Evolutionary conservation across 805 yeast genomes (phyloP).

Genomic region (Wickerhamomyces pijperi): DNA sequence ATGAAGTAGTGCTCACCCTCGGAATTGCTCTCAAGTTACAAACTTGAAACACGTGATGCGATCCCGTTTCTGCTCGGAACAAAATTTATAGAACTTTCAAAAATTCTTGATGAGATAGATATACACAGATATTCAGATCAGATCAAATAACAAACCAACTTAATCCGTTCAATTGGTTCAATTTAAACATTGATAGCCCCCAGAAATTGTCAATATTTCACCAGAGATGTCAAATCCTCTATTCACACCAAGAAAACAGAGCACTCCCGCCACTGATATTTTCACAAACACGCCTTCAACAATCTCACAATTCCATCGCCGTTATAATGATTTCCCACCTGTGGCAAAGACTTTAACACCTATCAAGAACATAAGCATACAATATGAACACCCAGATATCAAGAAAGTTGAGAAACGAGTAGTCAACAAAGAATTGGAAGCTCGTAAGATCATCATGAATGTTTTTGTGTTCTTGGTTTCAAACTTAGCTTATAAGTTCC

Average conservation of each 20-base stretch:
- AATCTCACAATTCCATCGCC: not conserved
- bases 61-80: too few species aligned
- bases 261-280: not conserved
- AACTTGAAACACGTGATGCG: too few species aligned
- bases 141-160: too few species aligned
- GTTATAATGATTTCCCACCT: not conserved
- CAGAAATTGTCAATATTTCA: too few species aligned
- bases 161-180: too few species aligned
- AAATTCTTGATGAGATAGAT: too few species aligned
- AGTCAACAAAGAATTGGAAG: conserved; percentile 30
- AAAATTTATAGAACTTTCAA: too few species aligned
- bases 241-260: not conserved
- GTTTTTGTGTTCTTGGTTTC: conserved; percentile 20
- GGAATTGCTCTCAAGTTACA: too few species aligned
- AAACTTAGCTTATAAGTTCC: conserved; percentile 16
- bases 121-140: too few species aligned
- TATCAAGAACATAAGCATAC: not conserved
- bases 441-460: conserved; percentile 24
- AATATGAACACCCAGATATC: conserved; percentile 9
- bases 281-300: not conserved
- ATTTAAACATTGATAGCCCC: too few species aligned
- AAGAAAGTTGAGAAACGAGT: conserved; percentile 22
- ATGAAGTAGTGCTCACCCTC: too few species aligned
- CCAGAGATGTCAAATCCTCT: not conserved
- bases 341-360: not conserved